phyloP scores from a whole-genome alignment of 2,329 filamentous ascomycete species.

The Alternaria angustiovoidea region DNA sequence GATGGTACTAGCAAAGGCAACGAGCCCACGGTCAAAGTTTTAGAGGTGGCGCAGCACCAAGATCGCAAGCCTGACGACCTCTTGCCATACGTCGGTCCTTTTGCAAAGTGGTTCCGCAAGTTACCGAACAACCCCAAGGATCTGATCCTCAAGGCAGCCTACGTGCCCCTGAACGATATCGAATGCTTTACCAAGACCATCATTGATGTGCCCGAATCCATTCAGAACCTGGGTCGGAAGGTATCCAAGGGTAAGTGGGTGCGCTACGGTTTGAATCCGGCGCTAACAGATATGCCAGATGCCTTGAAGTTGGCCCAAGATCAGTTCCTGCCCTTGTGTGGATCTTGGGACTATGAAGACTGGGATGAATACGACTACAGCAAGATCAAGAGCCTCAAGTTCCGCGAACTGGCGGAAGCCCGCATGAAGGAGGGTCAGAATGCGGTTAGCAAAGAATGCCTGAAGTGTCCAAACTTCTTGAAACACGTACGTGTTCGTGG shows the following conservation, averaged over 20 bases:
- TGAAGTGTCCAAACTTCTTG: slow-evolving; percentile 78
- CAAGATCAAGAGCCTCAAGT: slow-evolving; percentile 80
- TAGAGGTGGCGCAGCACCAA: slow-evolving; percentile 76
- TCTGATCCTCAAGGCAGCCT: slow-evolving; percentile 71
- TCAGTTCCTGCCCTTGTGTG: slow-evolving; percentile 72
- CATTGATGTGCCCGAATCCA: slow-evolving; percentile 60
- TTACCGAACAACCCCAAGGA: slow-evolving; percentile 72
- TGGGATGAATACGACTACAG: slow-evolving; percentile 88
- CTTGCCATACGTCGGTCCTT: slow-evolving; percentile 79
- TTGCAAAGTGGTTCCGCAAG: slow-evolving; percentile 72
- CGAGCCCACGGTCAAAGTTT: slow-evolving; percentile 75
- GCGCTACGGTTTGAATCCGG: slow-evolving; percentile 32
- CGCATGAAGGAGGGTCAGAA: slow-evolving; percentile 69
- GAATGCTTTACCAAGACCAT: slow-evolving; percentile 82
- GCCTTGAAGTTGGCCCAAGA: slow-evolving; percentile 69
- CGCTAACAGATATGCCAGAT: slow-evolving; percentile 44
- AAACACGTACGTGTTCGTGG: slow-evolving; percentile 76
- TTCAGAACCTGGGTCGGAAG: slow-evolving; percentile 55
- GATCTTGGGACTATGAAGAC: slow-evolving; percentile 74
- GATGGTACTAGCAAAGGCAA: slow-evolving; percentile 75
- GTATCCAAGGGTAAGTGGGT: slow-evolving; percentile 55
- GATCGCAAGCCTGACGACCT: slow-evolving; percentile 83
- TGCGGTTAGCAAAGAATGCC: slow-evolving; percentile 70
- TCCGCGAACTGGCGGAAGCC: slow-evolving; percentile 81
- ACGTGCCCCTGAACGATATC: slow-evolving; percentile 78